A percentile compares a stretch with the other conserved stretches of the same genome.
Conservation (phyloP, 2,329 filamentous ascomycete genomes). For the Daldinia sp. region DNA sequence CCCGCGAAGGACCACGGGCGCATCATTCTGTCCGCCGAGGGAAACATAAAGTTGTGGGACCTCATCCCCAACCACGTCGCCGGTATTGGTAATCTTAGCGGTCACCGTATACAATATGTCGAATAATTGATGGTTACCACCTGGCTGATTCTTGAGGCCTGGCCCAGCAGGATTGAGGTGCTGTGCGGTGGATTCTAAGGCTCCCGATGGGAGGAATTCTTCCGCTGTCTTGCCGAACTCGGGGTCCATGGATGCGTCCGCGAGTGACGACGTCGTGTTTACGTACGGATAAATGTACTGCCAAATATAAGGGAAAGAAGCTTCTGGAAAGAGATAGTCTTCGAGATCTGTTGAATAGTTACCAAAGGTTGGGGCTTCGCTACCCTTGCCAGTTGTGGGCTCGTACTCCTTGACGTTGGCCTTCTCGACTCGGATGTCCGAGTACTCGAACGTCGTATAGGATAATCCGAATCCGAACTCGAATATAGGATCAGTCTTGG, state of each 20-base stretch:
- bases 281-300: constrained; percentile 76
- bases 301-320: constrained; percentile 58
- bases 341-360: constrained; percentile 67
- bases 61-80: constrained; percentile 70
- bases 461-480: constrained; percentile 84
- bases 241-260: constrained; percentile 64
- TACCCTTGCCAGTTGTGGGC: constrained; percentile 68
- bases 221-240: constrained; percentile 66
- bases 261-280: constrained; percentile 65
- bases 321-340: constrained; percentile 74
- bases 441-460: constrained; percentile 81
- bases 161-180: constrained; percentile 57
- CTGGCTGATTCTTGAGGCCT: constrained; percentile 58
- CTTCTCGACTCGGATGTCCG: constrained; percentile 68
- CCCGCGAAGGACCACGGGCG: constrained; percentile 72
- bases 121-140: constrained; percentile 72
- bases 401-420: constrained; percentile 60
- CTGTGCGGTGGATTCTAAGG: constrained; percentile 64
- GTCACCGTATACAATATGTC: constrained; percentile 74
- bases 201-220: constrained; percentile 67
- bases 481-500: constrained; percentile 73
- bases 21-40: constrained; percentile 80
- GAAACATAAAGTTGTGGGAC: constrained; percentile 81
- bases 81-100: constrained; percentile 76
- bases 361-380: constrained; percentile 69